Evolutionary conservation across 768 basidiomycete genomes (phyloP).

Genomic region (Russula vinacea): DNA sequence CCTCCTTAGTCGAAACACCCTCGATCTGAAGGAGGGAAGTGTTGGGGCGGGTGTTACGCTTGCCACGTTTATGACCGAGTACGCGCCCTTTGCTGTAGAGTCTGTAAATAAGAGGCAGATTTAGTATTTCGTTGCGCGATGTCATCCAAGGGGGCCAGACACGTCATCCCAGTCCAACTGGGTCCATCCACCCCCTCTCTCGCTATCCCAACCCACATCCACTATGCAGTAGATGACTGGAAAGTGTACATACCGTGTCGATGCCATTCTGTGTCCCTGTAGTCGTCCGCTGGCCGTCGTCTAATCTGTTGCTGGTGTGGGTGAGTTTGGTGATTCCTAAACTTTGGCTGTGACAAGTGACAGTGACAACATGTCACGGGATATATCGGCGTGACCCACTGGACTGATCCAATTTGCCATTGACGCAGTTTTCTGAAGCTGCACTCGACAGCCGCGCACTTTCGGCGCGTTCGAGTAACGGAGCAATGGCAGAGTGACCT

Average conservation of each 20-base stretch:
- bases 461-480: constrained; percentile 52
- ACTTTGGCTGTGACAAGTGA: constrained; percentile 25
- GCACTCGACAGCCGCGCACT: constrained; percentile 45
- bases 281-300: constrained; percentile 30
- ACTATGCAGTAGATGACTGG: constrained; percentile 17
- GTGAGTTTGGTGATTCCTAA: constrained; percentile 12
- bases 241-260: constrained; percentile 61
- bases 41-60: constrained; percentile 94
- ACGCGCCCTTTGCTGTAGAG: constrained; percentile 96
- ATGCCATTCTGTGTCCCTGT: constrained; percentile 63
- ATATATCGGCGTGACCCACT: not conserved
- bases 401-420: constrained; percentile 32
- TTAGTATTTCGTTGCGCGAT: not conserved
- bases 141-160: not conserved
- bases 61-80: constrained; percentile 97
- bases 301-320: constrained; percentile 29
- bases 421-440: constrained; percentile 45
- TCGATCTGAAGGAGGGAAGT: constrained; percentile 97
- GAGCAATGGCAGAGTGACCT: constrained; percentile 54
- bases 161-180: constrained; percentile 30
- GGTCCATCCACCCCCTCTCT: constrained; percentile 48
- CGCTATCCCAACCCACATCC: constrained; percentile 29
- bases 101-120: constrained; percentile 46
- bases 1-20: constrained; percentile 89
- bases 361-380: constrained; percentile 1